Evolutionary conservation across 805 yeast genomes (phyloP).

Genomic region (Blastobotrys parvus): DNA sequence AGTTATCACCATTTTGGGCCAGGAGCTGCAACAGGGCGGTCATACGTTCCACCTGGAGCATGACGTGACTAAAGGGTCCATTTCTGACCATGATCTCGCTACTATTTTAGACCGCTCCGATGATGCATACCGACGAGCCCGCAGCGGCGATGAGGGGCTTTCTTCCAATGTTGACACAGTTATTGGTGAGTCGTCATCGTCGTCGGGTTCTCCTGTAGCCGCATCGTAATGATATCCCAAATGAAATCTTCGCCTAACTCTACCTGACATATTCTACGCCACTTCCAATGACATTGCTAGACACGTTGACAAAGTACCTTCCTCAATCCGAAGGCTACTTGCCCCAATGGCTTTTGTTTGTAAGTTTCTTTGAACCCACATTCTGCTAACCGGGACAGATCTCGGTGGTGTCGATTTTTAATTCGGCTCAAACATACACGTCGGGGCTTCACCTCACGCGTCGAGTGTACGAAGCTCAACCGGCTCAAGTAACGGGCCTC

Average conservation of each 20-base stretch:
- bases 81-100: conserved; percentile 10
- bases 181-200: no score
- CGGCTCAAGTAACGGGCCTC: conserved; percentile 47
- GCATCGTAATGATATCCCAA: no score
- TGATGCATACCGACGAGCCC: conserved; percentile 13
- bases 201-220: no score
- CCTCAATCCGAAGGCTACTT: conserved; percentile 38
- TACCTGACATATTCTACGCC: no score
- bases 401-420: conserved; percentile 86
- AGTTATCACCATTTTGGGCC: conserved; percentile 5
- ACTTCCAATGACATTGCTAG: not conserved
- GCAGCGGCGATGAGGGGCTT: conserved; percentile 9
- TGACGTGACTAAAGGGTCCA: no score
- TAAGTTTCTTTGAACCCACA: conserved; percentile 22
- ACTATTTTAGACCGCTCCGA: conserved; percentile 12
- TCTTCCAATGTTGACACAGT: conserved; percentile 8
- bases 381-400: conserved; percentile 26
- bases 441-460: conserved; percentile 69
- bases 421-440: conserved; percentile 77
- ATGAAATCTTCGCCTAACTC: no score
- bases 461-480: conserved; percentile 63
- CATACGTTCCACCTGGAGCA: no score
- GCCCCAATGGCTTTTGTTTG: conserved; percentile 73
- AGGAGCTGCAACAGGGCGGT: conserved; percentile 4
- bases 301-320: not conserved